Percentiles rank a stretch among this genome's conserved stretches.
Conservation (phyloP, 495 filamentous ascomycete species). For the Aspergillus cavernicola region DNA sequence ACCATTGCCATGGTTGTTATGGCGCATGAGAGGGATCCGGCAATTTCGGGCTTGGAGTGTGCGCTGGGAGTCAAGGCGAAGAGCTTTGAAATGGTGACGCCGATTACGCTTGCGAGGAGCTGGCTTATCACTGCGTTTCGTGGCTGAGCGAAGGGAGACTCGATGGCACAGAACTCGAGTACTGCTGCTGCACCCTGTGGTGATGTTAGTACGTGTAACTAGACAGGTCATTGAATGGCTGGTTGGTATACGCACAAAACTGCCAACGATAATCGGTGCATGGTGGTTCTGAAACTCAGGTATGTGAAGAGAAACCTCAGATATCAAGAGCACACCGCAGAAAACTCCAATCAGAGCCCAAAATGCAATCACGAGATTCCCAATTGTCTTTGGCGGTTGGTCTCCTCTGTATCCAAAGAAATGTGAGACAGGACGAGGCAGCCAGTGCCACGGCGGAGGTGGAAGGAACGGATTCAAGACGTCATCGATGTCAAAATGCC, state of each 20-base stretch:
- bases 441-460: slow-evolving; percentile 34
- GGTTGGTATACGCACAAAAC: slow-evolving; percentile 34
- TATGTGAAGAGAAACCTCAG: slow-evolving; percentile 37
- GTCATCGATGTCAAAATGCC: slow-evolving; percentile 63
- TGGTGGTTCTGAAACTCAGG: slow-evolving; percentile 34
- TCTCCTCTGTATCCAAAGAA: slow-evolving; percentile 39
- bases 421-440: slow-evolving; percentile 37
- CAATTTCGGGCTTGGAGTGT: slow-evolving; percentile 56
- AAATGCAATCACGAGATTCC: slow-evolving; percentile 35
- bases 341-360: slow-evolving; percentile 46
- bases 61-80: slow-evolving; percentile 55
- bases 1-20: slow-evolving; percentile 68
- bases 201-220: slow-evolving; percentile 14
- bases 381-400: slow-evolving; percentile 24
- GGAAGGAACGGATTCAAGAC: slow-evolving; percentile 62
- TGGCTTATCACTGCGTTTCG: slow-evolving; percentile 74
- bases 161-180: slow-evolving; percentile 66
- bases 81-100: slow-evolving; percentile 66
- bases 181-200: slow-evolving; percentile 72
- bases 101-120: slow-evolving; percentile 61
- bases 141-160: slow-evolving; percentile 82
- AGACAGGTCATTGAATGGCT: not conserved
- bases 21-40: slow-evolving; percentile 66
- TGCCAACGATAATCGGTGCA: slow-evolving; percentile 37
- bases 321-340: slow-evolving; percentile 39